Conservation (phyloP, 2,329 filamentous ascomycete genomes). For the Teratosphaeria nubilosa region DNA sequence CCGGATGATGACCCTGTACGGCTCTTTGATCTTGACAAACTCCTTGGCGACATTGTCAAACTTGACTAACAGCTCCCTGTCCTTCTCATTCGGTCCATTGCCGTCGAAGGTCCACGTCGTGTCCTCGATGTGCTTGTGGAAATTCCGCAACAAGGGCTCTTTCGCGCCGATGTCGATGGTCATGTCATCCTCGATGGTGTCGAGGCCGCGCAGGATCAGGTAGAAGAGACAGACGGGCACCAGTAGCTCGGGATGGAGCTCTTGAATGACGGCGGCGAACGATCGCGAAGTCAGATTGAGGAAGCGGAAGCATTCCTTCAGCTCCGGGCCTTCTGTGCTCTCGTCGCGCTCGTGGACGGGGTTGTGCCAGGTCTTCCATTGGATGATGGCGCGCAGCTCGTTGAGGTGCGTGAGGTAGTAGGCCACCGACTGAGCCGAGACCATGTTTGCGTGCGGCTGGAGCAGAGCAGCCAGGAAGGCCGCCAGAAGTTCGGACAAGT, state of each 20-base stretch:
- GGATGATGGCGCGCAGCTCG: slow-evolving; percentile 29
- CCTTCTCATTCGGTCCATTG: slow-evolving; percentile 86
- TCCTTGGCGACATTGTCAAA: slow-evolving; percentile 81
- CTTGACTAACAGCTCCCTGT: slow-evolving; percentile 80
- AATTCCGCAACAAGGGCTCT: slow-evolving; percentile 74
- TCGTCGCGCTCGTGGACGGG: slow-evolving; percentile 77
- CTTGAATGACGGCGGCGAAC: slow-evolving; percentile 86
- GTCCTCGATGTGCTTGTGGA: slow-evolving; percentile 65
- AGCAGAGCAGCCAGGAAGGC: background rate
- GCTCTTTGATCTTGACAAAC: slow-evolving; percentile 76
- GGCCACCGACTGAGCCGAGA: slow-evolving; percentile 18
- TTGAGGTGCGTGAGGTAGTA: slow-evolving; percentile 27
- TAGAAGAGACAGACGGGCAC: slow-evolving; percentile 89
- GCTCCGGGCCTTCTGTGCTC: slow-evolving; percentile 60
- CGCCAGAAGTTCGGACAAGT: background rate
- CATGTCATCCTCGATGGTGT: slow-evolving; percentile 99
- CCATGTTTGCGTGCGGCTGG: slow-evolving; percentile 13
- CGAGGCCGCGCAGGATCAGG: slow-evolving; percentile 78
- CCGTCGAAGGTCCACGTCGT: slow-evolving; percentile 86
- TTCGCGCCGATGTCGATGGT: slow-evolving; percentile 73
- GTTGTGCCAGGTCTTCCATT: slow-evolving; percentile 81
- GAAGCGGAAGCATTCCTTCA: slow-evolving; percentile 76
- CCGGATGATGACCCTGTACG: slow-evolving; percentile 76
- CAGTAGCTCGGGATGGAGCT: slow-evolving; percentile 87
- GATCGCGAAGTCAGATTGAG: slow-evolving; percentile 84